Base-by-base conservation (phyloP, 352 stramenopile species). In the Globisporangium recalcitrans region DNA sequence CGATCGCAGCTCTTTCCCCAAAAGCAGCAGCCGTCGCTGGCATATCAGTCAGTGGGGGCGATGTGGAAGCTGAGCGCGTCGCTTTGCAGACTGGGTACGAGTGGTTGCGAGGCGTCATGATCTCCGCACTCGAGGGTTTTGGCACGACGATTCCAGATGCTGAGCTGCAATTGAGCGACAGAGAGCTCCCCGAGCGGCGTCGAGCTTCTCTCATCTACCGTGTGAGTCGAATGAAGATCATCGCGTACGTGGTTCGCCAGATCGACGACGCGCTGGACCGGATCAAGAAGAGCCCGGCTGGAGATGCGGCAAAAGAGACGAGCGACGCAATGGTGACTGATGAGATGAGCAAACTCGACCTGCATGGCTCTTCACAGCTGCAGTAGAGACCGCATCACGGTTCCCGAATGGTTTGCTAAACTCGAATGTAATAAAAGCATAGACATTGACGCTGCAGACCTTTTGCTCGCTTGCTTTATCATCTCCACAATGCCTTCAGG, bases 141-240 rank as follows among this genome's bases (percentile, higher is more conserved):
- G 64, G 52, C 3, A 61, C 27, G 4, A 67, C 61, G 19, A 62
- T 68, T 5, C 27, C 69, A 13, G 42, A 72, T 0, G 77, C 79
- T 22, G 64, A 79, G 32, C 26, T 58, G 10, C 53, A 72, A 0
- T 47, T 87, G 38, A 51, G 62, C 14, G 42, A 58, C 14, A 11
- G 62, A 19, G 24, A 52, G 24, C 42, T 65, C 24, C 57, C 65
- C 0, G 68, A 78, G 16, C 70, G 74, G 11, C 42, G 75, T 9
- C 68, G 68, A 22, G 62, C 67, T 58, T 77, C 81, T 36, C 72
- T 90, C 22, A 60, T 74, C 21, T 87, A 87, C 52, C 71, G 78
- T 31, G 46, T 62, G n/a, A 69, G 74, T 27, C 71, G 79, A 24
- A 72, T 81, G 61, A 64, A 73, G 21, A 71, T 90, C 40, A 22